phyloP scores from a whole-genome alignment of 306 rosid genomes.

The Mimosa bimucronata region DNA sequence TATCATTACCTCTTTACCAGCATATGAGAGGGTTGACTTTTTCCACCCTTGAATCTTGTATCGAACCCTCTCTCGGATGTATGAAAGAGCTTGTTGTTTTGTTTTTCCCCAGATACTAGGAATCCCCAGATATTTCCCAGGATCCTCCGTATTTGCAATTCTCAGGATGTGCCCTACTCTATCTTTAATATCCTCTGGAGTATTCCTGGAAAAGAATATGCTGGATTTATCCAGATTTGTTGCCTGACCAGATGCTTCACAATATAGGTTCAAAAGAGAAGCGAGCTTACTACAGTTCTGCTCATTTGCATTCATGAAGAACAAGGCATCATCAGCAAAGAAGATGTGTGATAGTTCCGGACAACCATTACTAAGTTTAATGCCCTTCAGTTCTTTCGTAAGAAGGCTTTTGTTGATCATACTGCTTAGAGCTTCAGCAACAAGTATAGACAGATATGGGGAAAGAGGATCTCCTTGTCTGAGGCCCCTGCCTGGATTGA shows the following conservation, averaged over 20 bases:
- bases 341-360: too few species aligned
- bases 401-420: too few species aligned
- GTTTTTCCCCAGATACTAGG: background rate
- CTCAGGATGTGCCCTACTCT: fast-evolving
- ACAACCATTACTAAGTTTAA: too few species aligned
- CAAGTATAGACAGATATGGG: too few species aligned
- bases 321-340: background rate
- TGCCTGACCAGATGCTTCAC: background rate
- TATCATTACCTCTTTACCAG: background rate
- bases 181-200: fast-evolving
- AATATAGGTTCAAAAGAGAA: fast-evolving
- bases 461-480: too few species aligned
- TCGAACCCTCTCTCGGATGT: background rate
- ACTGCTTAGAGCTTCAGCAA: too few species aligned
- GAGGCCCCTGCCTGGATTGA: too few species aligned
- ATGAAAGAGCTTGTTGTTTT: background rate
- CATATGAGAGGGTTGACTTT: background rate
- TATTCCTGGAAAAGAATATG: too few species aligned
- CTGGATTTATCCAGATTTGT: background rate
- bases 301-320: background rate
- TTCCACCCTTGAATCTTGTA: background rate
- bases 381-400: too few species aligned
- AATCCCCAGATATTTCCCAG: background rate
- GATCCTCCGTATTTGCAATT: fast-evolving
- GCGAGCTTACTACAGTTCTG: fast-evolving